phyloP scores from a whole-genome alignment of 2,329 filamentous ascomycete genomes.

The Alternaria sp. region DNA sequence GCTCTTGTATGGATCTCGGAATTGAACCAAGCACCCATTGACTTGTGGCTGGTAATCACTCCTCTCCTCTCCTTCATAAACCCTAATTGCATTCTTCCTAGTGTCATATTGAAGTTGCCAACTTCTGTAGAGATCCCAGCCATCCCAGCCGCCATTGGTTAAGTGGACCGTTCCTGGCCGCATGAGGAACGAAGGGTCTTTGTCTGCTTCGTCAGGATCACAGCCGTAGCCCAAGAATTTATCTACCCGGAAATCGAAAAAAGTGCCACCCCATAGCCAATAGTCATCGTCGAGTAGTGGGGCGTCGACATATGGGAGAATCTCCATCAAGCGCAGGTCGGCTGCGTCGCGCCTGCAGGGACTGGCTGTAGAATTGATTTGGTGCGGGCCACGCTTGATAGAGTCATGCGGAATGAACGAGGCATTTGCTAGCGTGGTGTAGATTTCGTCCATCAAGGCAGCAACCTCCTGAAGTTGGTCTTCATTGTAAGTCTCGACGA shows the following conservation, averaged over 20 bases:
- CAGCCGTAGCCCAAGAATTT: neutral
- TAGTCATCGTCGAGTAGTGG: slow-evolving; percentile 4
- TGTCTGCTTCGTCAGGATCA: neutral
- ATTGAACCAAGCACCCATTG: neutral
- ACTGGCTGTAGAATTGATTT: slow-evolving; percentile 16
- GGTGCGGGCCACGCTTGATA: slow-evolving; percentile 18
- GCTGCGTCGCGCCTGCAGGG: slow-evolving; percentile 11
- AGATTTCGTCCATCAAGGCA: slow-evolving; percentile 18
- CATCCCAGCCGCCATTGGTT: slow-evolving; percentile 16
- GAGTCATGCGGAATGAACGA: slow-evolving; percentile 17
- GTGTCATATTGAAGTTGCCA: slow-evolving; percentile 20
- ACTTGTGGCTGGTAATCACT: neutral
- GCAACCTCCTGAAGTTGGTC: slow-evolving; percentile 14
- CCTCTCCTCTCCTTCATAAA: slow-evolving; percentile 14
- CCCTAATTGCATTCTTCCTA: slow-evolving; percentile 11
- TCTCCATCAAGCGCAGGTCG: slow-evolving; percentile 19
- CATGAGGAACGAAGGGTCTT: slow-evolving; percentile 6
- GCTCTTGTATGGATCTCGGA: neutral
- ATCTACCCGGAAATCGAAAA: neutral
- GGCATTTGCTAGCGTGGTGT: slow-evolving; percentile 12
- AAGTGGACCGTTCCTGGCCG: slow-evolving; percentile 7
- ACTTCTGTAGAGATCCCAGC: slow-evolving; percentile 17
- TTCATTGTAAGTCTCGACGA: slow-evolving; percentile 7
- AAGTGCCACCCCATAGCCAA: slow-evolving; percentile 17
- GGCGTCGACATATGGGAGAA: slow-evolving; percentile 20